Evolutionary conservation across 2,329 filamentous ascomycete genomes (phyloP).

Genomic region (Xylariaceae sp.): DNA sequence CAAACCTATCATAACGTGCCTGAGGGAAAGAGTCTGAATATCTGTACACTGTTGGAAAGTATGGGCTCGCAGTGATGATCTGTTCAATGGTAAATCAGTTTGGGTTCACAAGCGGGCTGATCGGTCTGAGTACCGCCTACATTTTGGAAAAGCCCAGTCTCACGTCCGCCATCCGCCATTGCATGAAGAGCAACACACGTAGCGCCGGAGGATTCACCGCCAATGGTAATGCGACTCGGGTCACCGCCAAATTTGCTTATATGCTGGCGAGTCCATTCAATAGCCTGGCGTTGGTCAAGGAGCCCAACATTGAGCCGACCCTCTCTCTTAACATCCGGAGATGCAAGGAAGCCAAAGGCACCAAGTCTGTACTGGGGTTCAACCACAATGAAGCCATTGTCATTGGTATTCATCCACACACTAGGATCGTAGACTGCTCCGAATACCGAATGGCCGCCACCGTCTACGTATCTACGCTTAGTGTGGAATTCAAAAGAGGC

Average conservation of each 20-base stretch:
- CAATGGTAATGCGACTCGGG: conserved; percentile 28
- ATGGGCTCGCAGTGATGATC: conserved; percentile 26
- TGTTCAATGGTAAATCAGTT: conserved; percentile 12
- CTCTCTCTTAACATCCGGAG: conserved; percentile 20
- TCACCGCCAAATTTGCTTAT: conserved; percentile 34
- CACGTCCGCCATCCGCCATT: conserved; percentile 23
- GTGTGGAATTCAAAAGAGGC: conserved; percentile 24
- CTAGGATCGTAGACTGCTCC: conserved; percentile 29
- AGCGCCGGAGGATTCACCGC: conserved; percentile 30
- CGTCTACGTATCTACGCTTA: conserved; percentile 27
- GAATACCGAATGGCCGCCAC: conserved; percentile 31
- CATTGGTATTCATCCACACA: conserved; percentile 41
- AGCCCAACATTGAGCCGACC: conserved; percentile 35
- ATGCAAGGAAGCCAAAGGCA: conserved; percentile 41
- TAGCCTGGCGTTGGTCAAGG: conserved; percentile 48
- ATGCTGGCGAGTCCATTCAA: conserved; percentile 52
- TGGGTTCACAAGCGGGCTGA: neutral
- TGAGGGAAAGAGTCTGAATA: conserved; percentile 21
- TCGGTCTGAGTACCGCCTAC: conserved; percentile 9
- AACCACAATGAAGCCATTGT: conserved; percentile 45
- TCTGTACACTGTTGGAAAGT: conserved; percentile 22
- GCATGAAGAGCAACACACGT: conserved; percentile 23
- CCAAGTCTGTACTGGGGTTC: conserved; percentile 47
- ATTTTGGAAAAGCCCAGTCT: conserved; percentile 24
- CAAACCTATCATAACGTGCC: conserved; percentile 23